A percentile compares a stretch with the other conserved stretches of the same genome.
Conservation (phyloP, 768 basidiomycete genomes). For the Mycena olivaceomarginata region DNA sequence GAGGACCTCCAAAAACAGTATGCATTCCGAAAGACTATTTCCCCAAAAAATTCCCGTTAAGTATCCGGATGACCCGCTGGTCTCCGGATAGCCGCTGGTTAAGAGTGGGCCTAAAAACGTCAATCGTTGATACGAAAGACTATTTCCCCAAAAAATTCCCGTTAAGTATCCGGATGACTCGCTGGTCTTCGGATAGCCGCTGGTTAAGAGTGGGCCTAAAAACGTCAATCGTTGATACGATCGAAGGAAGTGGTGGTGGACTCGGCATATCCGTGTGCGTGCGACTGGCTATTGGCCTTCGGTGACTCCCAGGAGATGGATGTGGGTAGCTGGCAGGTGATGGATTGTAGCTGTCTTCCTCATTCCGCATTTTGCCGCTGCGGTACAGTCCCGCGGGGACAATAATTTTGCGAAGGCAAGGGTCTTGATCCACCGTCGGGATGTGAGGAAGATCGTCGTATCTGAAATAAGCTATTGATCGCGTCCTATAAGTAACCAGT, state of each 20-base stretch:
- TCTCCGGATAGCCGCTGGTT: constrained; percentile 69
- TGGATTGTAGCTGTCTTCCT: constrained; percentile 47
- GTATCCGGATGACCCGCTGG: constrained; percentile 76
- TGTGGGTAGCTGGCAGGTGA: constrained; percentile 21
- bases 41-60: constrained; percentile 59
- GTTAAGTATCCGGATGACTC: constrained; percentile 78
- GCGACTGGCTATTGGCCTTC: constrained; percentile 25
- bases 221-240: constrained; percentile 58
- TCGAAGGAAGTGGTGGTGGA: constrained; percentile 59
- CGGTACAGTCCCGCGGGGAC: constrained; percentile 70
- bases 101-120: constrained; percentile 53
- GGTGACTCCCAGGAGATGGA: constrained; percentile 39
- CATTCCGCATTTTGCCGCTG: constrained; percentile 65
- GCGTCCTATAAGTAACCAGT: constrained; percentile 55
- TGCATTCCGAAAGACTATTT: constrained; percentile 1
- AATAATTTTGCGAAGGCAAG: constrained; percentile 62
- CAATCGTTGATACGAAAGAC: constrained; percentile 55
- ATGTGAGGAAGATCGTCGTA: constrained; percentile 67
- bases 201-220: constrained; percentile 50
- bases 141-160: constrained; percentile 41
- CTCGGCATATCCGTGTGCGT: constrained; percentile 38
- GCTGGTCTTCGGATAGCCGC: constrained; percentile 74
- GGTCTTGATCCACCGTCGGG: constrained; percentile 68
- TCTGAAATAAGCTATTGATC: constrained; percentile 65
- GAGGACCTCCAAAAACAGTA: neutral